Evolutionary conservation across 176 grass and related monocot genomes (phyloP).

Genomic region (Oryza australiensis): DNA sequence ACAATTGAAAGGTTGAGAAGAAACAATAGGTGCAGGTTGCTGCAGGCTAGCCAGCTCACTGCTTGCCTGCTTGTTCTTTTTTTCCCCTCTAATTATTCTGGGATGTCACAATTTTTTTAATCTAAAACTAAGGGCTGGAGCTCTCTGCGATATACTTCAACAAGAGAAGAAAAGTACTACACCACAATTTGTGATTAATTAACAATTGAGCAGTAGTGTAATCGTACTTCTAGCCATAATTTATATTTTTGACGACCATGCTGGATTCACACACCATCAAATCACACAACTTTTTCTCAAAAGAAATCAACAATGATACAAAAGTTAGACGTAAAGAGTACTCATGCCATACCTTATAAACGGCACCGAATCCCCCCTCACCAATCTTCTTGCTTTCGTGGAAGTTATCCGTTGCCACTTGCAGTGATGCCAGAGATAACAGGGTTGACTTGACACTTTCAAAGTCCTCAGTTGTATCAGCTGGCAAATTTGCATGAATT

Average conservation of each 20-base stretch:
- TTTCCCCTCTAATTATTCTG: too few species aligned
- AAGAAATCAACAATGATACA: background rate
- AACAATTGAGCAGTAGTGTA: background rate
- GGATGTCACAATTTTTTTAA: too few species aligned
- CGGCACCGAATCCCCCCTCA: slow-evolving; percentile 37
- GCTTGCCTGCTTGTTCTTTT: too few species aligned
- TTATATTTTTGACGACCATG: background rate
- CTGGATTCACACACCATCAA: background rate
- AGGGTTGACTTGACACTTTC: background rate
- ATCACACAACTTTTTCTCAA: background rate
- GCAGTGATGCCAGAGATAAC: slow-evolving; percentile 30
- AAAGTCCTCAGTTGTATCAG: background rate
- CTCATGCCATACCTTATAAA: slow-evolving; percentile 35
- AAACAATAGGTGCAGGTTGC: too few species aligned
- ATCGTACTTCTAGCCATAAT: background rate
- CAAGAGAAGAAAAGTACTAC: too few species aligned
- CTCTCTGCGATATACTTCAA: background rate
- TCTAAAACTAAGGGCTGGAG: too few species aligned
- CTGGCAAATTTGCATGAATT: background rate
- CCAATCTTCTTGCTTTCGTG: slow-evolving; percentile 35
- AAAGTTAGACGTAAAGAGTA: background rate
- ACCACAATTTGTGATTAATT: background rate
- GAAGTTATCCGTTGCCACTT: slow-evolving; percentile 14
- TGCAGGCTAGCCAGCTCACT: too few species aligned
- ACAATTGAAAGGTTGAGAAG: too few species aligned